phyloP scores from a whole-genome alignment of 768 basidiomycete genomes.

The Russula foetens region DNA sequence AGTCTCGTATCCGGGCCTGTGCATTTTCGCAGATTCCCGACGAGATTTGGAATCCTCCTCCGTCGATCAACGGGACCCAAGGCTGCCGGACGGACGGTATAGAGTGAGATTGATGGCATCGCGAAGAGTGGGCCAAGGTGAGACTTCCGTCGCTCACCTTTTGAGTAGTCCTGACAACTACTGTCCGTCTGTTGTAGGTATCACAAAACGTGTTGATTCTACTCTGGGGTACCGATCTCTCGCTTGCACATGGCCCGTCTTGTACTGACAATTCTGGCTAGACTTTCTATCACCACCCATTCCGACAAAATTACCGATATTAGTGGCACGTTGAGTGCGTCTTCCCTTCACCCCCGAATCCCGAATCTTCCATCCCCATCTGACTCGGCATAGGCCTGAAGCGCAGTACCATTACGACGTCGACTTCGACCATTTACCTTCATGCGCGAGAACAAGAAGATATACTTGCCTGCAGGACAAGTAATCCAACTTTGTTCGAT shows the following conservation, averaged over 20 bases:
- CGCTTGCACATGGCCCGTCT: background rate
- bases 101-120: conserved; percentile 28
- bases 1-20: conserved; percentile 28
- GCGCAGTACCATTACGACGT: conserved; percentile 80
- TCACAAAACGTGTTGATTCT: conserved; percentile 47
- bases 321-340: conserved; percentile 90
- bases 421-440: conserved; percentile 55
- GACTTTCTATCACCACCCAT: conserved; percentile 79
- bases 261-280: conserved; percentile 24
- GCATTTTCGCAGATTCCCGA: conserved; percentile 35
- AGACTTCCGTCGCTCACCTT: background rate
- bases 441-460: conserved; percentile 74
- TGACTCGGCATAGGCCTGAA: conserved; percentile 42
- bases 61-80: conserved; percentile 44
- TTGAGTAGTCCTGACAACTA: background rate
- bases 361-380: background rate
- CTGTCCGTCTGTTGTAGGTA: conserved; percentile 22
- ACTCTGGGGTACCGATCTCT: conserved; percentile 34
- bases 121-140: conserved; percentile 12
- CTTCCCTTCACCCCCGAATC: conserved; percentile 6
- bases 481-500: too few relatives aligned
- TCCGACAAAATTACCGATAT: conserved; percentile 69
- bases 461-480: too few relatives aligned
- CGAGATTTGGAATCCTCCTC: conserved; percentile 42
- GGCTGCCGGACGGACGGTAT: conserved; percentile 33